Evolutionary conservation across 371 early-diverging fungal genomes (phyloP), one percentile per base, ranked within the genome.

Genomic region (Mucor sp.): DNA sequence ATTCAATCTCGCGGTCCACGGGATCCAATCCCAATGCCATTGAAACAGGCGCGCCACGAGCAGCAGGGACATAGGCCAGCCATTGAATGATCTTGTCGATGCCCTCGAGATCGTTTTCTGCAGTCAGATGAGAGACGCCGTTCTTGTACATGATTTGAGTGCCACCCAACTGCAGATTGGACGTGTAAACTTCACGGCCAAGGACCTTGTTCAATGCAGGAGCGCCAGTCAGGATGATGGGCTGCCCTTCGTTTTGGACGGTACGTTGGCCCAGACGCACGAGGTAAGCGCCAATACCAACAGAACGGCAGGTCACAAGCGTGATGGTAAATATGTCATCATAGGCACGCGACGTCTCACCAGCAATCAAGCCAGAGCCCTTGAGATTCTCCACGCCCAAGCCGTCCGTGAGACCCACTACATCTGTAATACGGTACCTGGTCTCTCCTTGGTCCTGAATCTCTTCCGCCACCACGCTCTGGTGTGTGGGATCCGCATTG

Each of bases 131-230:
- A 39, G 96, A 95, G 4, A 99, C 95, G 70, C 99, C 99, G 85
- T 99, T 99, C 85, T 93, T 93, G 89, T 92, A 92, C 97, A 99
- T 97, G 84, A 99, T 97, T 79, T 97, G 97, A n/a, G 97, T 95
- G 58, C 99, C 99, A 72, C 99, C 99, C 35, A 99, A 88, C 80
- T 99, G 98, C 78, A 98, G 76, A 86, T 99, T 99, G 69, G 94
- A 96, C 12, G 97, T 92, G 84, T 99, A 99, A 2, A 99, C 98
- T 71, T 98, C 95, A 62, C 98, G 94, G 66, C 99, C 98, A 35
- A 99, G 87, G 1, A 99, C 95, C 86, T 98, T 99, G 91, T 99
- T 99, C 66, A 99, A 85, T 11, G 99, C 99, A 21, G 93, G 93
- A n/a, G 97, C 97, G 68, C 99, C 99, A 0, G 99, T 99, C 76